phyloP scores from a whole-genome alignment of 2,329 filamentous ascomycete genomes.

The Botrytis hyacinthi region DNA sequence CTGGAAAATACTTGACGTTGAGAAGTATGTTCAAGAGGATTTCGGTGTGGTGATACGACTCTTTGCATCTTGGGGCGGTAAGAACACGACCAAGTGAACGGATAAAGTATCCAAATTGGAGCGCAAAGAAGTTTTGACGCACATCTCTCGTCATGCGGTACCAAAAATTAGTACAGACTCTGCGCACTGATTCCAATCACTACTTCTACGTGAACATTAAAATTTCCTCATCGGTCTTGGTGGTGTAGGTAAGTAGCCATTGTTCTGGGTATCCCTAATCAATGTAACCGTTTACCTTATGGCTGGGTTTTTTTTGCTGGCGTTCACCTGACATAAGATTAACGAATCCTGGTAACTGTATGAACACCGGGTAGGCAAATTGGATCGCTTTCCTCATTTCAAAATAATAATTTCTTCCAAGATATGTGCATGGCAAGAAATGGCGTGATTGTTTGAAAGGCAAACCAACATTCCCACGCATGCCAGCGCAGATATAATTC shows the following conservation, averaged over 20 bases:
- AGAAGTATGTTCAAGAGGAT: too few relatives aligned
- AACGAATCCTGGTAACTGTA: background rate
- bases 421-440: background rate
- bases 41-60: background rate
- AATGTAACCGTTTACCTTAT: background rate
- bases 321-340: conserved; percentile 1
- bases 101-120: background rate
- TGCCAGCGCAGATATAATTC: background rate
- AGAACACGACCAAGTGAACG: background rate
- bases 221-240: background rate
- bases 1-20: background rate
- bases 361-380: background rate
- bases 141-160: background rate
- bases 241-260: background rate
- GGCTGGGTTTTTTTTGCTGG: background rate
- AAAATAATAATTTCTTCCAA: background rate
- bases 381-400: background rate
- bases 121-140: background rate
- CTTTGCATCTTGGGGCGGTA: background rate
- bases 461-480: background rate
- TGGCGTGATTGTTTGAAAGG: background rate
- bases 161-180: background rate
- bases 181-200: background rate
- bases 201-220: background rate
- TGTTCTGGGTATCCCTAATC: background rate